Percentiles rank a stretch among this genome's conserved stretches.
These are phyloP conservation scores for Alternaria ventricosa DNA, from an alignment of 2,329 filamentous ascomycete genomes.

Conservation along the genomic window DNA sequence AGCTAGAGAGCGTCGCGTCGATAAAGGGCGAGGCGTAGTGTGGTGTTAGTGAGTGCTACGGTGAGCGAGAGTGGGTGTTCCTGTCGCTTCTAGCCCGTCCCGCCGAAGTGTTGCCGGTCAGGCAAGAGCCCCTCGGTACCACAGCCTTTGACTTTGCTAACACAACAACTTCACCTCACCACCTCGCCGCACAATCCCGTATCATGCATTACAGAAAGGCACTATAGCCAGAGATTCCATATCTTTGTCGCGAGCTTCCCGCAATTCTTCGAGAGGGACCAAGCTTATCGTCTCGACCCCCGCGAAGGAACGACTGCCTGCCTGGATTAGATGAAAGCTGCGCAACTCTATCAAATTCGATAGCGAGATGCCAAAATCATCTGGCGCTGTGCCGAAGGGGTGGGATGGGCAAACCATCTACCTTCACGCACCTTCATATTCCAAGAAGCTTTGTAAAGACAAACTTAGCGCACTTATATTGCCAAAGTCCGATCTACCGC, in stretches of 20 bases:
- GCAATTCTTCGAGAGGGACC: neutral
- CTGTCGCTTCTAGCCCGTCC: neutral
- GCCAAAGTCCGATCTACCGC: slow-evolving; percentile 22
- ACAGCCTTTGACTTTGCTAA: neutral
- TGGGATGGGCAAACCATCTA: slow-evolving; percentile 41
- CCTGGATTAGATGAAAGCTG: neutral
- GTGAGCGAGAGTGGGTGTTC: slow-evolving; percentile 1
- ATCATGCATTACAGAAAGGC: neutral
- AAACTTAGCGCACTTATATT: slow-evolving; percentile 30
- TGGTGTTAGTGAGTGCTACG: neutral
- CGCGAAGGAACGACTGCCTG: neutral
- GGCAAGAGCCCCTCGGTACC: slow-evolving; percentile 1
- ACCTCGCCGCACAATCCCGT: neutral
- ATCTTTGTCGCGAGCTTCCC: neutral
- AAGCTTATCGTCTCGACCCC: neutral
- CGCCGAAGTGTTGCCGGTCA: slow-evolving; percentile 10
- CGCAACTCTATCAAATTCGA: neutral
- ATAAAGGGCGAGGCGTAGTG: neutral
- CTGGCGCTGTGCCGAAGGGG: slow-evolving; percentile 31
- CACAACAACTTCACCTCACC: neutral
- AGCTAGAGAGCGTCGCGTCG: neutral
- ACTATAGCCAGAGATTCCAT: neutral
- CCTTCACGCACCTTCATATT: slow-evolving; percentile 39
- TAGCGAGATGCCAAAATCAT: slow-evolving; percentile 3
- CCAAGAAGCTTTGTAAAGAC: slow-evolving; percentile 36